Conservation (phyloP, 1,284 basidiomycete species). For the Phlebopus sp. region DNA sequence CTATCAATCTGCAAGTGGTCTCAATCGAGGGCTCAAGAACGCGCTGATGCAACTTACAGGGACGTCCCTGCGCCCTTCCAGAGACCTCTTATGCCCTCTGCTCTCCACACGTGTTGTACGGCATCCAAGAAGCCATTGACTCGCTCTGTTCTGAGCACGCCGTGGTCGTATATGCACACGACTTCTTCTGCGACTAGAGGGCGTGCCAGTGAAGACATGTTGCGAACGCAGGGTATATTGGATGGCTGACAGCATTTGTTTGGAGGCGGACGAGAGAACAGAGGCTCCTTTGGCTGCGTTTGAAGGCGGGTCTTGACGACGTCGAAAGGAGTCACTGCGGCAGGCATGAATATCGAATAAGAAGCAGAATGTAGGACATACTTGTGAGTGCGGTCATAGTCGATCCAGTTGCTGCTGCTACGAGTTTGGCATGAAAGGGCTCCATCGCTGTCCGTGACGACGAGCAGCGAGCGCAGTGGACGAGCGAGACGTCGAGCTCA, state of each 20-base stretch:
- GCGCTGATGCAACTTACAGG: slow-evolving; percentile 53
- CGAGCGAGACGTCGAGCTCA: neutral
- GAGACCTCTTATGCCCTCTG: slow-evolving; percentile 75
- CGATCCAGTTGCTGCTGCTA: slow-evolving; percentile 80
- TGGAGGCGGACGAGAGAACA: slow-evolving; percentile 48
- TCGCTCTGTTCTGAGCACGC: slow-evolving; percentile 64
- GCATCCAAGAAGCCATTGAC: slow-evolving; percentile 83
- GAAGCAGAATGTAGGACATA: slow-evolving; percentile 30
- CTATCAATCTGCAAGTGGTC: slow-evolving; percentile 64
- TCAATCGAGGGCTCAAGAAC: slow-evolving; percentile 16
- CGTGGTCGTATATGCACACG: slow-evolving; percentile 75
- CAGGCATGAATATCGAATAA: slow-evolving; percentile 8
- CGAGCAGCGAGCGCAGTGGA: neutral
- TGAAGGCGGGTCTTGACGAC: slow-evolving; percentile 92
- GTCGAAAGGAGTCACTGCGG: slow-evolving; percentile 90
- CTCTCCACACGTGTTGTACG: slow-evolving; percentile 70
- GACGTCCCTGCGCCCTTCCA: slow-evolving; percentile 92
- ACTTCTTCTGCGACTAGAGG: slow-evolving; percentile 54
- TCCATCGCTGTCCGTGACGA: slow-evolving; percentile 51
- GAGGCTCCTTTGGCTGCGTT: slow-evolving; percentile 62
- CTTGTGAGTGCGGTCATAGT: slow-evolving; percentile 82
- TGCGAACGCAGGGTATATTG: slow-evolving; percentile 61
- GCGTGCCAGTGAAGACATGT: slow-evolving; percentile 69
- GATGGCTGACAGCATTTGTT: slow-evolving; percentile 69
- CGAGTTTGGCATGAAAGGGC: slow-evolving; percentile 71